Evolutionary conservation across 257 asterid genomes (phyloP).

Genomic region (Striga asiatica): DNA sequence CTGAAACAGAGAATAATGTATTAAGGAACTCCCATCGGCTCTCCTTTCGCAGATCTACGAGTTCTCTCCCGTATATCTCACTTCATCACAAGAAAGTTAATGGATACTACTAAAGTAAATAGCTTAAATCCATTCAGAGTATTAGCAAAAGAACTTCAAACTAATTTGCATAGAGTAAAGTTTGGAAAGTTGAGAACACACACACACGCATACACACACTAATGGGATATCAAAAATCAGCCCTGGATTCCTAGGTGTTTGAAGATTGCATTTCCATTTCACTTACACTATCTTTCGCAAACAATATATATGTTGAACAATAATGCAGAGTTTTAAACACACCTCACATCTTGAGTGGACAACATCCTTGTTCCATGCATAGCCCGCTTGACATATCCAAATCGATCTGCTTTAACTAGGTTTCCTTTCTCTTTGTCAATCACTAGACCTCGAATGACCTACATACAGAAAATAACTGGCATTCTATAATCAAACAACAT

Average conservation of each 20-base stretch:
- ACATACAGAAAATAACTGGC: constrained; percentile 13
- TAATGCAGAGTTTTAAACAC: constrained; percentile 17
- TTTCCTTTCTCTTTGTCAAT: constrained; percentile 86
- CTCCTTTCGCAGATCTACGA: constrained; percentile 83
- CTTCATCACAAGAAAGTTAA: constrained; percentile 37
- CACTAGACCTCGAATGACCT: constrained; percentile 89
- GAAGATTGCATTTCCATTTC: background rate
- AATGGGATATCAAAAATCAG: background rate
- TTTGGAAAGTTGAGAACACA: background rate
- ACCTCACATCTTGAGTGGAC: constrained; percentile 75
- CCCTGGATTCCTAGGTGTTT: background rate
- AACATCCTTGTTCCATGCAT: constrained; percentile 86
- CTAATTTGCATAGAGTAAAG: background rate
- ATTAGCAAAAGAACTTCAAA: too few relatives aligned
- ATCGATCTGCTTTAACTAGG: constrained; percentile 80
- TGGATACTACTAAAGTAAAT: constrained; percentile 15
- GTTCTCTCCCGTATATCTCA: constrained; percentile 89
- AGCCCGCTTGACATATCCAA: constrained; percentile 79
- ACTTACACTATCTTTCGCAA: constrained; percentile 12
- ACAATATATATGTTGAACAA: constrained; percentile 6
- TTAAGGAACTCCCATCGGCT: constrained; percentile 80
- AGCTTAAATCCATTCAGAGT: constrained; percentile 18
- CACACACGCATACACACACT: too few relatives aligned
- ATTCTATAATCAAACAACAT: background rate
- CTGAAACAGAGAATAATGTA: constrained; percentile 84